These are phyloP conservation scores for Yamadazyma kitorensis DNA, from an alignment of 805 yeast genomes.

Conservation along the genomic window DNA sequence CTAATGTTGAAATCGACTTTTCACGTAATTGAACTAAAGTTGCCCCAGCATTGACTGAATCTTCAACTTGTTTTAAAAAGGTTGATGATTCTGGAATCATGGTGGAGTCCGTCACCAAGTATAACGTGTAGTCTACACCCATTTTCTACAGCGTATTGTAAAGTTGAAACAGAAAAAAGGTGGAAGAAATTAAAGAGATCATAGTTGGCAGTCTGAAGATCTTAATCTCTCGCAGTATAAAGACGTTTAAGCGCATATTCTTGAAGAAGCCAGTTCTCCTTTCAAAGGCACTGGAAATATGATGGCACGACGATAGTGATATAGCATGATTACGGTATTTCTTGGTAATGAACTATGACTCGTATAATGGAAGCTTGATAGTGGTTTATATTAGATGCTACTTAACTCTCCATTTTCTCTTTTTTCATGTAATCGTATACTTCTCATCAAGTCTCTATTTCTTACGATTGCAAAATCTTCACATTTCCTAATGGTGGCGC, in stretches of 20 bases:
- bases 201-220: no score
- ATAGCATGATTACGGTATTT: no score
- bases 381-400: background rate
- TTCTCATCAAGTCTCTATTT: constrained; percentile 37
- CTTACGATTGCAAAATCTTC: constrained; percentile 62
- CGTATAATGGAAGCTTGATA: no score
- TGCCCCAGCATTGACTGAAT: constrained; percentile 67
- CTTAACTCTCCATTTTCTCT: constrained; percentile 4
- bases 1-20: constrained; percentile 64
- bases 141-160: no score
- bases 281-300: no score
- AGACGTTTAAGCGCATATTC: no score
- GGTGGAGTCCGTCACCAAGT: constrained; percentile 77
- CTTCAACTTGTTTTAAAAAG: constrained; percentile 59
- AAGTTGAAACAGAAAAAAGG: no score
- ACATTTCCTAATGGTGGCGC: constrained; percentile 86
- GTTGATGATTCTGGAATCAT: constrained; percentile 57
- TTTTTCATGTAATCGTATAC: constrained; percentile 4
- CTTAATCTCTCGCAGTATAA: no score
- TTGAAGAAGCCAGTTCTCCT: no score
- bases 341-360: no score
- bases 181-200: no score
- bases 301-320: no score
- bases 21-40: constrained; percentile 84
- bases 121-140: constrained; percentile 54